Conservation (phyloP, 2,329 filamentous ascomycete genomes). For the Arthroderma sp. region DNA sequence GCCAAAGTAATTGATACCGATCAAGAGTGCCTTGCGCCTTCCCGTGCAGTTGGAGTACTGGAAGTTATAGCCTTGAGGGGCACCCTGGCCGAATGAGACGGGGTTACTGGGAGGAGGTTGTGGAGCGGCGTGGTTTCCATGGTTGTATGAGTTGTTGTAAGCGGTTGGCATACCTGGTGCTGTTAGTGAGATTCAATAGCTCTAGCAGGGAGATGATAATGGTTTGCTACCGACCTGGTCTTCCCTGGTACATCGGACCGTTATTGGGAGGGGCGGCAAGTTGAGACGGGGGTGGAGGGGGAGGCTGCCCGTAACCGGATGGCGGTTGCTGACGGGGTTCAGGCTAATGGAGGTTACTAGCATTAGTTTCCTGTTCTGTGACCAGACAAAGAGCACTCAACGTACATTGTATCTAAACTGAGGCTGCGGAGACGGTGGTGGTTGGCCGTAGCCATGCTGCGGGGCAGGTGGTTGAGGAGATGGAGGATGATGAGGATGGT, state of each 20-base stretch:
- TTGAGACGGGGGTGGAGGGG: neutral
- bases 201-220: neutral
- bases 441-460: constrained; percentile 13
- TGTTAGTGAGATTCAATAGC: neutral
- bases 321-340: neutral
- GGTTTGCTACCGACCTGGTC: constrained; percentile 21
- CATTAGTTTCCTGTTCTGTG: too few species aligned
- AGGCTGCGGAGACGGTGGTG: constrained; percentile 16
- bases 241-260: constrained; percentile 27
- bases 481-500: constrained; percentile 13
- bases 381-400: neutral
- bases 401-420: constrained; percentile 3
- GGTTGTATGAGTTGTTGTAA: constrained; percentile 42
- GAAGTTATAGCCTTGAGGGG: constrained; percentile 67
- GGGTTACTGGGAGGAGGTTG: constrained; percentile 52
- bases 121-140: constrained; percentile 47
- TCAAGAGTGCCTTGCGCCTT: constrained; percentile 72
- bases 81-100: constrained; percentile 66
- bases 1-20: constrained; percentile 94
- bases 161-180: constrained; percentile 18
- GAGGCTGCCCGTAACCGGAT: constrained; percentile 1
- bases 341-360: neutral
- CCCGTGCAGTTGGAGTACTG: constrained; percentile 89
- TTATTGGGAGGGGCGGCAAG: constrained; percentile 17
- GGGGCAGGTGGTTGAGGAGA: constrained; percentile 9